Evolutionary conservation across 192 early-diverging fungal species (phyloP), one percentile per base, ranked within the genome.

Genomic region (Dispira simplex): DNA sequence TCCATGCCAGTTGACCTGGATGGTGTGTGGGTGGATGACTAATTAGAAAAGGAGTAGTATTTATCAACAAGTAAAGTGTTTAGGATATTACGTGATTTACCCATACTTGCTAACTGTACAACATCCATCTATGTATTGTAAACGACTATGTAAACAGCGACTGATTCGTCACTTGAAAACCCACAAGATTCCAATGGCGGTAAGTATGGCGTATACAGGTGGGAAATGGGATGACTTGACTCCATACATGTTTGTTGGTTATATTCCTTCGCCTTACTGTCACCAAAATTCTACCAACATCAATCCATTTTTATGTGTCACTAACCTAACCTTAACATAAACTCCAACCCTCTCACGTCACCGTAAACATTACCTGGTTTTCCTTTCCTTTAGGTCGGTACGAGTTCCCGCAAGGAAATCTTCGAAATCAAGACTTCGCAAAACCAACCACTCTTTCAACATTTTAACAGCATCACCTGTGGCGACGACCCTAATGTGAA

Each of bases 401-500:
- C 95, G 1, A 88, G 88, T 58, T 95, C 92, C 8, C 76, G 79
- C 64, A 79, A 82, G n/a, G 57, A 72, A 14, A 87, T 87, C 62
- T 96, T 87, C 63, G 64, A 77, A 10, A 56, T 90, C 18, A 98
- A 98, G 69, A 79, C 91, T 11, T 62, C 62, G 0, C 79, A 80
- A 26, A 81, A 96, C 71, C 68, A 74, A 44, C 74, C 77, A 1
- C 70, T 95, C 23, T 98, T 98, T 68, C 63, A 58, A 4, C 71
- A 90, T 47, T 98, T 98, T 77, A 84, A 85, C 52, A 71, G 81
- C 51, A 80, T 95, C 67, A 85, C 86, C 4, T 90, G 89, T 64
- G 95, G 93, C 12, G 91, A 98, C 70, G 92, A 98, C 67, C 75
- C 85, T 1, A 79, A 72, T 8, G 81, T 98, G 48, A 70, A 73